A percentile compares a stretch with the other conserved stretches of the same genome.
phyloP scores from a whole-genome alignment of 495 filamentous ascomycete genomes.

The Clavariopsis aquatica region DNA sequence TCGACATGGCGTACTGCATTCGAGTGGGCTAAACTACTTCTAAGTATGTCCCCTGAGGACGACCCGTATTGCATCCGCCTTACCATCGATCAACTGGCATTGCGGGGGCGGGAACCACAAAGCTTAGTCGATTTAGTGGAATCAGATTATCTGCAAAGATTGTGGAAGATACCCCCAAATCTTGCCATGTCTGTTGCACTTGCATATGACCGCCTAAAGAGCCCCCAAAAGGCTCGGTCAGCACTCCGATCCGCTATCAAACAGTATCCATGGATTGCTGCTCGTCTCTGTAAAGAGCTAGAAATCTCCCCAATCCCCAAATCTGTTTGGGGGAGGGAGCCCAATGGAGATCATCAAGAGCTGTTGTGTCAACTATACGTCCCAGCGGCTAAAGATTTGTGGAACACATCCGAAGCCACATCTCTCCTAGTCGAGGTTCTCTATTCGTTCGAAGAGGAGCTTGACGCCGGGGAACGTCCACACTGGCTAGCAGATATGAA shows the following conservation, averaged over 20 bases:
- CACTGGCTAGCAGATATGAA: slow-evolving; percentile 53
- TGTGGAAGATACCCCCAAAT: slow-evolving; percentile 44
- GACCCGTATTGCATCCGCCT: slow-evolving; percentile 84
- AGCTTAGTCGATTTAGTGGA: slow-evolving; percentile 73
- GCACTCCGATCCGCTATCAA: slow-evolving; percentile 66
- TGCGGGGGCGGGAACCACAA: slow-evolving; percentile 74
- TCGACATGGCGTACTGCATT: slow-evolving; percentile 92
- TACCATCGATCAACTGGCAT: slow-evolving; percentile 76
- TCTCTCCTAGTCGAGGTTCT: slow-evolving; percentile 71
- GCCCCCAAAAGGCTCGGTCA: slow-evolving; percentile 62
- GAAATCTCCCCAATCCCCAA: slow-evolving; percentile 70
- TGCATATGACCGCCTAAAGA: slow-evolving; percentile 71
- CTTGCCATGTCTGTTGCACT: slow-evolving; percentile 37
- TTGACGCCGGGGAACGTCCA: slow-evolving; percentile 37
- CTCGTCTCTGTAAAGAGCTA: slow-evolving; percentile 72
- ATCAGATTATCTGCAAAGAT: slow-evolving; percentile 55
- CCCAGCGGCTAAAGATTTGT: slow-evolving; percentile 77
- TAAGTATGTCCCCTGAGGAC: slow-evolving; percentile 67
- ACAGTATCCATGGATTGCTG: slow-evolving; percentile 77
- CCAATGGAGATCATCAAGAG: slow-evolving; percentile 66
- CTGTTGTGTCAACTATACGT: slow-evolving; percentile 80
- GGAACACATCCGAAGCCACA: slow-evolving; percentile 77
- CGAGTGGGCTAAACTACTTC: slow-evolving; percentile 86
- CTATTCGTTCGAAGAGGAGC: slow-evolving; percentile 50
- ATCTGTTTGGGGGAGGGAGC: slow-evolving; percentile 76